Evolutionary conservation across 164 flowering plant genomes (phyloP), one percentile per base, ranked within the genome.

Genomic region (Stephania japonica): DNA sequence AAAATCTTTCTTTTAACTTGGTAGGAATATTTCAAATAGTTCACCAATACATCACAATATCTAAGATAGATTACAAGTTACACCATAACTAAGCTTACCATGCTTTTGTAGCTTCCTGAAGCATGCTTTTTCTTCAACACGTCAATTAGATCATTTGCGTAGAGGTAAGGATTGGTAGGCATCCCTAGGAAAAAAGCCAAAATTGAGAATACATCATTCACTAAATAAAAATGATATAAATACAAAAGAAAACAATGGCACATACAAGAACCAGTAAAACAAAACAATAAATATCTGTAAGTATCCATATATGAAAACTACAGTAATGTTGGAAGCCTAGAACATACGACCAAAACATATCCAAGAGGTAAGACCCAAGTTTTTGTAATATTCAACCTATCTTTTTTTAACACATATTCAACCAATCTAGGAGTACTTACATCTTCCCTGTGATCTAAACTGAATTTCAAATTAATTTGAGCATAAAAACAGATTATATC

Each of bases 141-240:
- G 44, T 79, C 80, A 24, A 76, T 73, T 42, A 88, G 77, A 62
- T 88, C 89, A 73, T 84, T 26, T 0, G 89, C 89, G 65, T 84
- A 86, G 16, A 88, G 73, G 80, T 81, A 83, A 32, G 89, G 89
- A 73, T 76, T n/a, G 32, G 83, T 75, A 8, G 91, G 89, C 87
- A 86, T 85, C 79, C 88, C 89, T 88, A 85, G 63, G 26, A 27
- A 74, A 63, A n/a, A 56, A 18, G 18, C 1, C 2, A 16, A 56
- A 18, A 56, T 19, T 56, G n/a, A 56, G 21, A 56, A 56, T 56
- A 21, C 18, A 19, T 2, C 23, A n/a, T 18, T 56, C 23, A 19
- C 63, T 56, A 4, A 19, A 18, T 14, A 19, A 56, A 56, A 56
- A 6, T 6, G 18, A 56, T 56, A 14, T 18, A 56, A 56, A 56